These are phyloP conservation scores for Cenchrus americanus DNA, from an alignment of 176 grass and related monocot genomes.

Conservation along the genomic window DNA sequence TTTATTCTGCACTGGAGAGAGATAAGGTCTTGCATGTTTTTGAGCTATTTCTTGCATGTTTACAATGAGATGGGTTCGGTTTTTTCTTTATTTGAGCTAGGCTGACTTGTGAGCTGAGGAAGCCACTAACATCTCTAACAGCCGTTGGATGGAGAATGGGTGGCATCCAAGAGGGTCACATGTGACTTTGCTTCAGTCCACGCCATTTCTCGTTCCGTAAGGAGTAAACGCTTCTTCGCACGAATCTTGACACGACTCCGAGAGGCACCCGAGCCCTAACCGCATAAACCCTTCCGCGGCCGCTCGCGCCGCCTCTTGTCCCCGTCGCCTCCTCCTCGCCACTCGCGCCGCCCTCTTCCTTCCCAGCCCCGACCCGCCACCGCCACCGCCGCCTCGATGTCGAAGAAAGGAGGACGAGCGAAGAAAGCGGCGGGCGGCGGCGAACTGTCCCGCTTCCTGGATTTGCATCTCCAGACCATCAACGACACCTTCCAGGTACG, in stretches of 20 bases:
- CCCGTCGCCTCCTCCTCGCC: slow-evolving; percentile 6
- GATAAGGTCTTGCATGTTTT: too few relatives aligned
- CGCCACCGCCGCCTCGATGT: slow-evolving; percentile 35
- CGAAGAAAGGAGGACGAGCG: slow-evolving; percentile 49
- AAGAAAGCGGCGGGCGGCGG: slow-evolving; percentile 41
- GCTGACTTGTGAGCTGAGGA: too few relatives aligned
- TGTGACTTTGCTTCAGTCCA: too few relatives aligned
- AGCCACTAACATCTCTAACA: too few relatives aligned
- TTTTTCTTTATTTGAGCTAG: too few relatives aligned
- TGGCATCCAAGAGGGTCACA: too few relatives aligned
- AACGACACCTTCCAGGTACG: slow-evolving; percentile 70
- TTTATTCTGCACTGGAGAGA: too few relatives aligned
- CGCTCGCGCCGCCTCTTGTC: slow-evolving; percentile 14
- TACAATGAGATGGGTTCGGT: too few relatives aligned
- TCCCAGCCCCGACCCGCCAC: neutral
- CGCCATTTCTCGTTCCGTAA: too few relatives aligned
- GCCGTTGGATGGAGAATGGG: too few relatives aligned
- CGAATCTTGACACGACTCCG: slow-evolving; percentile 16
- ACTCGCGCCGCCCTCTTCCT: neutral
- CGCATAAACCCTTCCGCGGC: slow-evolving; percentile 32
- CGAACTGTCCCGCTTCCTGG: slow-evolving; percentile 64
- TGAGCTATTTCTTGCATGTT: too few relatives aligned
- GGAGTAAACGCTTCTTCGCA: neutral
- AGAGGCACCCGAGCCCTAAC: slow-evolving; percentile 20
- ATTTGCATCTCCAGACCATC: slow-evolving; percentile 60